Base-by-base conservation (phyloP, 1,139 yeast species). In the Candida glucosophila region DNA sequence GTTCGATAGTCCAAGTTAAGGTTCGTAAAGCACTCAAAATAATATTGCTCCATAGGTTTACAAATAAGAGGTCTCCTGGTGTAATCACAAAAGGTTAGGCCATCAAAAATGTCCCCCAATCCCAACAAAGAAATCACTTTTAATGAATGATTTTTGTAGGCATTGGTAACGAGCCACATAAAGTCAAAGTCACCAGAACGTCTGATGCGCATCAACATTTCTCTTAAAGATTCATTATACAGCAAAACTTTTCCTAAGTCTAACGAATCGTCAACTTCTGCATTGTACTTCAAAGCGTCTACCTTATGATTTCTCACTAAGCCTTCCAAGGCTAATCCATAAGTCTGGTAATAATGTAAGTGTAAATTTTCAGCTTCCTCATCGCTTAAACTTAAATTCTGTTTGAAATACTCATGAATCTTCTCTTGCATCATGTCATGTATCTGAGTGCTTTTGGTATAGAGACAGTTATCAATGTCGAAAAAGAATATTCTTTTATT, bases 261-360 rank as follows among this genome's bases (percentile, higher is more conserved):
- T 28, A 90, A 61, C 0, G 96, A 77, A 47, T 90, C 97, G 52
- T 90, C 98, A 11, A 90, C 97, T 38, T 78, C 69, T 23, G 69
- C 60, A 51, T 90, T 90, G 53, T 90, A 90, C 39, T 82, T 90
- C 52, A 90, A 51, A 4, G 96, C 96, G 47, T 88, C 83, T 14
- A 86, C 82, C 34, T 74, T 73, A 45, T 86, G 88, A 47, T 75
- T 70, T 47, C 85, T 65, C 4, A 85, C 95, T 23, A 85, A 60
- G 0, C 98, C 98, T 49, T 90, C 95, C 26, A 90, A 70, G 0
- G 97, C 97, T 34, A 90, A 65, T 1, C 98, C 98, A 43, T 86
- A 90, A 23, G 82, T 78, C 37, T 70, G 73, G 51, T 88, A 90
- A 55, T 90, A 90, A 36, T 68, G 67, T 46, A 63, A 60, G 43